A percentile compares a stretch with the other conserved stretches of the same genome.
Conservation (phyloP, 371 early-diverging fungal genomes). For the Mortierella sp. region DNA sequence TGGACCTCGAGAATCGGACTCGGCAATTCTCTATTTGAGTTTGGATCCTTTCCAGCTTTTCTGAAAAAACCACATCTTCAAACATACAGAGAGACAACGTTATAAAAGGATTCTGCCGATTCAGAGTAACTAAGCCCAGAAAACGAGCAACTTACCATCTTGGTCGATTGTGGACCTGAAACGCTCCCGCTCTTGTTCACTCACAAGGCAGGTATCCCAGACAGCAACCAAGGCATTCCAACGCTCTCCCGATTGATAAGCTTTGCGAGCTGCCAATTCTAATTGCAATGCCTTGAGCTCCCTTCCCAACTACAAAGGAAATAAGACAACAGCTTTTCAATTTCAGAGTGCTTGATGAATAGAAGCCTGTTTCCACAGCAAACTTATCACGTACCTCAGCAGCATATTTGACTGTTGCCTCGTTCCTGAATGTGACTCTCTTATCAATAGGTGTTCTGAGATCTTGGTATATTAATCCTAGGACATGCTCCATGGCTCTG, state of each 20-base stretch:
- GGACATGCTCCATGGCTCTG: conserved; percentile 48
- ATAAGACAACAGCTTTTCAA: not conserved
- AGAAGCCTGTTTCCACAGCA: not conserved
- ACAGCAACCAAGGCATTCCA: conserved; percentile 58
- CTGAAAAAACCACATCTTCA: conserved; percentile 58
- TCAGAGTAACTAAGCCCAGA: not conserved
- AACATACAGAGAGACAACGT: not conserved
- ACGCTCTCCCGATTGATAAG: conserved; percentile 58
- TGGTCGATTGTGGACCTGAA: conserved; percentile 46
- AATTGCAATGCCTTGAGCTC: conserved; percentile 61
- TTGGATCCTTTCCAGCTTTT: conserved; percentile 60
- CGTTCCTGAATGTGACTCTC: conserved; percentile 31
- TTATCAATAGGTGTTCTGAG: conserved; percentile 15
- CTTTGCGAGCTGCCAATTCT: conserved; percentile 59
- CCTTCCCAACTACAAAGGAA: conserved; percentile 40
- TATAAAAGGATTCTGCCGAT: not conserved
- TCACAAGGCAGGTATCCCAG: conserved; percentile 37
- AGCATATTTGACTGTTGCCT: conserved; percentile 48
- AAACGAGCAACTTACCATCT: conserved; percentile 36
- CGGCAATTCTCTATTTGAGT: conserved; percentile 51
- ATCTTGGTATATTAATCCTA: conserved; percentile 47
- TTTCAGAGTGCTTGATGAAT: not conserved
- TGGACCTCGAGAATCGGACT: conserved; percentile 38
- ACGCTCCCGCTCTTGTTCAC: conserved; percentile 16
- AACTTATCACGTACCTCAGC: conserved; percentile 36